phyloP scores from a whole-genome alignment of 2,329 filamentous ascomycete species.

The Diaporthe sp. region DNA sequence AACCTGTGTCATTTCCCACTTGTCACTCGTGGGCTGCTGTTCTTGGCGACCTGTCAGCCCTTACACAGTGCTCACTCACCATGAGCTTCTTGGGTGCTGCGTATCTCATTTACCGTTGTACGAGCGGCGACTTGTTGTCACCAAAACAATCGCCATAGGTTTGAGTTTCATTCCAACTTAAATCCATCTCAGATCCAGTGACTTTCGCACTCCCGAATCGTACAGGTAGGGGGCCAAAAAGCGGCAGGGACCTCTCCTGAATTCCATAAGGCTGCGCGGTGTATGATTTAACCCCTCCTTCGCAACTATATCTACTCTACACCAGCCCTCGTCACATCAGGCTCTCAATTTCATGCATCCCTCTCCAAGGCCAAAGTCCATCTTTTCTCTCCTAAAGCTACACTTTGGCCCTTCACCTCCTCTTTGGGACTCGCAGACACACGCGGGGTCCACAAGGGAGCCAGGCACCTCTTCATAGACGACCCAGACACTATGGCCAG shows the following conservation, averaged over 20 bases:
- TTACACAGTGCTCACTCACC: background rate
- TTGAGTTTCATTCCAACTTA: background rate
- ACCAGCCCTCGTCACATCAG: background rate
- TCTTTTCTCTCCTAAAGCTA: background rate
- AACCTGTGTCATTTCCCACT: background rate
- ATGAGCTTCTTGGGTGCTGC: background rate
- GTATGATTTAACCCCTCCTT: background rate
- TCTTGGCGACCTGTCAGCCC: background rate
- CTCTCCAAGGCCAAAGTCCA: background rate
- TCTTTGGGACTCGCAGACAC: too few relatives aligned
- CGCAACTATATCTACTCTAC: background rate
- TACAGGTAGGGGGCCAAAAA: background rate
- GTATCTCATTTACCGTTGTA: background rate
- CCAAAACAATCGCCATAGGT: background rate
- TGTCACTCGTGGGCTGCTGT: background rate
- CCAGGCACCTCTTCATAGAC: background rate
- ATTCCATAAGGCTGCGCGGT: background rate
- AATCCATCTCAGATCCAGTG: background rate
- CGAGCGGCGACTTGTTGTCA: background rate
- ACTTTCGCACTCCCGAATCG: background rate
- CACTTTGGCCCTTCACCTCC: background rate
- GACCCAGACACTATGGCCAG: constrained; percentile 6
- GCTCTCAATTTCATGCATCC: background rate
- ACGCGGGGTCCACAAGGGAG: background rate
- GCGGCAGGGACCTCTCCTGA: too few relatives aligned